Conservation (phyloP, 176 grass and related monocot species). For the Carex scoparia region DNA sequence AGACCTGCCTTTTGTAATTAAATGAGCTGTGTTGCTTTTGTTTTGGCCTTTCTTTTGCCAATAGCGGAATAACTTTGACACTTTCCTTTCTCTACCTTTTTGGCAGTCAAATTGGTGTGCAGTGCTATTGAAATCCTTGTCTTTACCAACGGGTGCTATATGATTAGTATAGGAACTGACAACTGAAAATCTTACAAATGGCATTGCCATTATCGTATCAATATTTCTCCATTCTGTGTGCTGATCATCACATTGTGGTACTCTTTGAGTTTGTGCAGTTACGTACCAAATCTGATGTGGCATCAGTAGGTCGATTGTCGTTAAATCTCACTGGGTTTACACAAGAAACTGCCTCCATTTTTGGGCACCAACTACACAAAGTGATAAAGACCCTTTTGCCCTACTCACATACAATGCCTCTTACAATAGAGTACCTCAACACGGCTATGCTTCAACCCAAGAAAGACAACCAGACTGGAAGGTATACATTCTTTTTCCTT, state of each 20-base stretch:
- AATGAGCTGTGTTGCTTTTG: background rate
- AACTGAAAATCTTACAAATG: too few species aligned
- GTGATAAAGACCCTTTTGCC: slow-evolving; percentile 66
- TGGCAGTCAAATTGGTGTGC: background rate
- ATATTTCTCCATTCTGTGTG: slow-evolving; percentile 10
- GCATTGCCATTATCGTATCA: background rate
- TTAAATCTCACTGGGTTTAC: slow-evolving; percentile 86
- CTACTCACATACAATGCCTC: slow-evolving; percentile 65
- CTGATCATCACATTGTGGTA: background rate
- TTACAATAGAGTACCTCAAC: slow-evolving; percentile 89
- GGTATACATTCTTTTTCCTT: slow-evolving; percentile 24
- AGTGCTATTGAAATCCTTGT: background rate
- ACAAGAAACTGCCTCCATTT: slow-evolving; percentile 75
- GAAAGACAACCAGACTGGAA: slow-evolving; percentile 91
- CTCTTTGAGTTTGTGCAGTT: slow-evolving; percentile 39
- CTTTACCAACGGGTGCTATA: background rate
- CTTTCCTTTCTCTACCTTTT: background rate
- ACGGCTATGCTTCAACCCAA: slow-evolving; percentile 63
- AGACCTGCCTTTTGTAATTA: background rate
- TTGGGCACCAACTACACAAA: slow-evolving; percentile 51
- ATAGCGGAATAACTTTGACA: background rate
- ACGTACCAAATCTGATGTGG: slow-evolving; percentile 63
- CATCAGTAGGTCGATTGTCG: slow-evolving; percentile 82
- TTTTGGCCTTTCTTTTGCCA: background rate
- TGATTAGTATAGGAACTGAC: background rate